phyloP scores from a whole-genome alignment of 2,329 filamentous ascomycete genomes.

The Podosphaera aphanis region DNA sequence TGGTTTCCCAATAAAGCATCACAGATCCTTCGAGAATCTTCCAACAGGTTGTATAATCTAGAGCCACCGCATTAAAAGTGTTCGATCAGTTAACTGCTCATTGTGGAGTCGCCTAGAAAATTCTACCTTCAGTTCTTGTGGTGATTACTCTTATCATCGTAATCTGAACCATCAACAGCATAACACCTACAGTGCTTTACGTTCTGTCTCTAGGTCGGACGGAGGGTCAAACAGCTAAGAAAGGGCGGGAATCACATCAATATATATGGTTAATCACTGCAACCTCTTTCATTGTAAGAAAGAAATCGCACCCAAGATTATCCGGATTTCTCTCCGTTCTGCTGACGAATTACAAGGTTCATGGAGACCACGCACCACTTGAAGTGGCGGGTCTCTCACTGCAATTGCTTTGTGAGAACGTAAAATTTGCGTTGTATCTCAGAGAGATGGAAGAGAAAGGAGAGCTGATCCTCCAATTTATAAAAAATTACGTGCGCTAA shows the following conservation, averaged over 20 bases:
- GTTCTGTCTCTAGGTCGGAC: too few species aligned
- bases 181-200: too few species aligned
- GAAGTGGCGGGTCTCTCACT: slow-evolving; percentile 13
- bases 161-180: too few species aligned
- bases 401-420: slow-evolving; percentile 15
- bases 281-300: slow-evolving; percentile 11
- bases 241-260: not conserved
- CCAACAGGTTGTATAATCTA: too few species aligned
- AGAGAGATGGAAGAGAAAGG: not conserved
- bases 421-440: slow-evolving; percentile 11
- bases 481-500: not conserved
- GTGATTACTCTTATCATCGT: too few species aligned
- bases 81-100: too few species aligned
- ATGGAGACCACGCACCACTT: slow-evolving; percentile 14
- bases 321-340: slow-evolving; percentile 14
- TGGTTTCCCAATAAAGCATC: too few species aligned
- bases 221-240: too few species aligned
- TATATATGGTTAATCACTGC: slow-evolving; percentile 16
- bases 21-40: too few species aligned
- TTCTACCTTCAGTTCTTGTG: too few species aligned
- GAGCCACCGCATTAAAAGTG: too few species aligned
- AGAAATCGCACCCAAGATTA: slow-evolving; percentile 15
- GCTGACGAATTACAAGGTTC: slow-evolving; percentile 14
- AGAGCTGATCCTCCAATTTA: not conserved
- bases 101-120: too few species aligned